phyloP scores from a whole-genome alignment of 164 flowering plant genomes.

The Houttuynia cordata region DNA sequence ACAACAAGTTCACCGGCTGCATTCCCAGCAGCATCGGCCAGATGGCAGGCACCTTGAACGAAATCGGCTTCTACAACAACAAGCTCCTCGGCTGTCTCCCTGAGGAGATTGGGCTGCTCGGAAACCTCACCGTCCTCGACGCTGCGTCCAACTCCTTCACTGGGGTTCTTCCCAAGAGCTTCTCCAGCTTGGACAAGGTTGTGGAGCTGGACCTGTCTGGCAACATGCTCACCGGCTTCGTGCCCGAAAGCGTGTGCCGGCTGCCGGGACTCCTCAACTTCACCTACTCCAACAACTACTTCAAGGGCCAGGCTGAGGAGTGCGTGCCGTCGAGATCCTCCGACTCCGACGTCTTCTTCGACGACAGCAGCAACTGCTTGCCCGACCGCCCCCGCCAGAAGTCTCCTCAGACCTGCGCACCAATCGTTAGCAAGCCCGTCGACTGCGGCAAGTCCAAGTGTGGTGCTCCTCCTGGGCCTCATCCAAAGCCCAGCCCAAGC shows the following conservation, averaged over 20 bases:
- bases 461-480: constrained; percentile 3
- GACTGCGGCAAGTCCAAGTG: constrained; percentile 42
- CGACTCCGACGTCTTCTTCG: constrained; percentile 13
- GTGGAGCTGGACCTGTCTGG: constrained; percentile 25
- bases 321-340: constrained; percentile 21
- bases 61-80: constrained; percentile 38
- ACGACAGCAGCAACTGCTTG: constrained; percentile 42
- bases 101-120: constrained; percentile 36
- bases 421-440: constrained; percentile 29
- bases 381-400: constrained; percentile 36
- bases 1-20: constrained; percentile 62
- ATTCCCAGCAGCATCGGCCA: constrained; percentile 59
- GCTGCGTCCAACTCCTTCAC: constrained; percentile 25
- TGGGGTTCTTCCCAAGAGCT: constrained; percentile 33
- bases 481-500: background rate
- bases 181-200: constrained; percentile 21
- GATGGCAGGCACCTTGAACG: constrained; percentile 45
- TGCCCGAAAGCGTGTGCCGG: constrained; percentile 38
- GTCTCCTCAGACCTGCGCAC: constrained; percentile 19
- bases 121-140: constrained; percentile 40
- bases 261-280: constrained; percentile 38
- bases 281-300: constrained; percentile 44
- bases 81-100: constrained; percentile 57
- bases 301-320: constrained; percentile 26
- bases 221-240: constrained; percentile 40